Conservation (phyloP, 352 stramenopile species). For the Phytophthora hibernalis region DNA sequence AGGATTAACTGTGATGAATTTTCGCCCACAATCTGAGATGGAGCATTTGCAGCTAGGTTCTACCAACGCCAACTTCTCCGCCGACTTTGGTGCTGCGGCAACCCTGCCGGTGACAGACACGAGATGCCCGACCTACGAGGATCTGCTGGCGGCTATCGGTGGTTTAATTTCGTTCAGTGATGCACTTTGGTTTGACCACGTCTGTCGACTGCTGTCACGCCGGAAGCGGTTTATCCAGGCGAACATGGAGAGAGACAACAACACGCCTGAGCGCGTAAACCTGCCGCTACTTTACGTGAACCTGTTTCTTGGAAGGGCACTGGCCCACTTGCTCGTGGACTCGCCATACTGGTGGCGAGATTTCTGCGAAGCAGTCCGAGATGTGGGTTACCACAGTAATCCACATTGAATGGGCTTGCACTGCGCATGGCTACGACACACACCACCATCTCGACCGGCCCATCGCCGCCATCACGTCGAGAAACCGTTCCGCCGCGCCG, state of each 20-base stretch:
- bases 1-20: conserved; percentile 13
- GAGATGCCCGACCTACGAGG: conserved; percentile 1
- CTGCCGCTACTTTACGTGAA: conserved; percentile 11
- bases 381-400: conserved; percentile 11
- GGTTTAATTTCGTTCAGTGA: conserved; percentile 8
- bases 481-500: not conserved
- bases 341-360: conserved; percentile 7
- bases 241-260: conserved; percentile 13
- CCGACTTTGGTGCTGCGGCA: not conserved
- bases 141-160: not conserved
- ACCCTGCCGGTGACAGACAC: not conserved
- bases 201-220: not conserved
- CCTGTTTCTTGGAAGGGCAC: no score
- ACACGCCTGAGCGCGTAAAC: conserved; percentile 4
- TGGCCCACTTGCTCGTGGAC: conserved; percentile 1
- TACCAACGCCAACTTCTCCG: no score
- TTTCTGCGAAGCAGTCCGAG: not conserved
- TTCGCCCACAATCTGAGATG: conserved; percentile 6
- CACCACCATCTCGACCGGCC: not conserved
- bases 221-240: conserved; percentile 7
- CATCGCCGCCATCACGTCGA: no score
- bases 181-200: conserved; percentile 9
- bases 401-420: conserved; percentile 6
- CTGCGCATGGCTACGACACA: conserved; percentile 7
- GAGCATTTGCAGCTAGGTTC: not conserved